A percentile compares a stretch with the other conserved stretches of the same genome.
Conservation (phyloP, 169 alveolate genomes). For the Plasmodium adleri region DNA sequence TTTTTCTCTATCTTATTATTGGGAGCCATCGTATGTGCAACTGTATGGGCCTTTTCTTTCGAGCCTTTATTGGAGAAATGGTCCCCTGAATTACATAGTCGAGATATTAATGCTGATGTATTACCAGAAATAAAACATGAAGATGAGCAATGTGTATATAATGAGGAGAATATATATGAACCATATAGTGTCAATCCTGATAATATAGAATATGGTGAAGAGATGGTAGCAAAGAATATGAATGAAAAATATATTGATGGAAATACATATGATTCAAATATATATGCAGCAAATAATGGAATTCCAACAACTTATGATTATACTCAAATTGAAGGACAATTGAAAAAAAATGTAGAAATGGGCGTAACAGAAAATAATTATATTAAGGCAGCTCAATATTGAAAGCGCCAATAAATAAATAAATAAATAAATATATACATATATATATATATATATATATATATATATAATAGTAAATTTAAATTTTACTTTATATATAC, state of each 20-base stretch:
- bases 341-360: conserved; percentile 79
- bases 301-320: conserved; percentile 83
- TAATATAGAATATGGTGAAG: conserved; percentile 59
- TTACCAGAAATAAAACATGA: conserved; percentile 78
- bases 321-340: conserved; percentile 83
- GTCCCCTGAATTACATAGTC: conserved; percentile 90
- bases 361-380: conserved; percentile 78
- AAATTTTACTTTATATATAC: not conserved
- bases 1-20: conserved; percentile 86
- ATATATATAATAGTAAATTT: not conserved
- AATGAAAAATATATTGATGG: conserved; percentile 55
- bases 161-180: conserved; percentile 57
- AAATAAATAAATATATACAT: not conserved
- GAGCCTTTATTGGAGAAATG: conserved; percentile 90
- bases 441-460: conserved; percentile 9
- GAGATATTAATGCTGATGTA: conserved; percentile 88
- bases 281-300: conserved; percentile 50
- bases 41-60: conserved; percentile 89
- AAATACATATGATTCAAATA: conserved; percentile 47
- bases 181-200: conserved; percentile 63
- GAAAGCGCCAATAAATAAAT: not conserved
- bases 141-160: conserved; percentile 52
- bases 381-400: conserved; percentile 17
- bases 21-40: conserved; percentile 87
- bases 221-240: conserved; percentile 52